A percentile compares a stretch with the other conserved stretches of the same genome.
Conservation (phyloP, 148 eudicot species). For the Persicaria maculosa region DNA sequence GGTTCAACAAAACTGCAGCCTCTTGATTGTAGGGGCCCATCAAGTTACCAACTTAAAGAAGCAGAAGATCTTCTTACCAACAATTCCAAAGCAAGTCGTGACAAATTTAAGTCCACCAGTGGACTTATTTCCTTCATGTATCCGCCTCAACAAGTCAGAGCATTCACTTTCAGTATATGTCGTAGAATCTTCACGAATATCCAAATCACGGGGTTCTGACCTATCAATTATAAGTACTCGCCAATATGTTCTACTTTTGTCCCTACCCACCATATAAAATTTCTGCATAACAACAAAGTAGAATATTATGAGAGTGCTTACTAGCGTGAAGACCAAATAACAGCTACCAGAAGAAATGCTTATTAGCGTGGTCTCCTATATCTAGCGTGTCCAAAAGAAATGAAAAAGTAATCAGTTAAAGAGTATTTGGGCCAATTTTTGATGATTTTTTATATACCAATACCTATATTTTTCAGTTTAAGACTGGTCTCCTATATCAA, state of each 20-base stretch:
- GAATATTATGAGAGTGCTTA: not conserved
- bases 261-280: slow-evolving; percentile 85
- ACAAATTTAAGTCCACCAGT: slow-evolving; percentile 88
- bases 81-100: slow-evolving; percentile 80
- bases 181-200: slow-evolving; percentile 73
- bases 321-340: not conserved
- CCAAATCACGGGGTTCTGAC: slow-evolving; percentile 68
- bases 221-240: slow-evolving; percentile 80
- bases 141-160: slow-evolving; percentile 65
- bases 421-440: not conserved
- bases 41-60: not conserved
- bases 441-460: not conserved
- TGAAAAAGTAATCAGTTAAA: too few relatives aligned
- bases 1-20: not conserved
- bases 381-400: too few relatives aligned
- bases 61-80: slow-evolving; percentile 47
- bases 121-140: slow-evolving; percentile 81
- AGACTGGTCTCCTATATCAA: too few relatives aligned
- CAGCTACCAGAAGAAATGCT: not conserved
- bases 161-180: slow-evolving; percentile 68
- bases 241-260: slow-evolving; percentile 78
- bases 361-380: too few relatives aligned
- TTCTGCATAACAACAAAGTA: slow-evolving; percentile 38
- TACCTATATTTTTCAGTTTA: not conserved
- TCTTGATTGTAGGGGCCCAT: slow-evolving; percentile 1